These are phyloP conservation scores for Stagonosporopsis tanaceti DNA, from an alignment of 2,329 filamentous ascomycete genomes.

Conservation along the genomic window DNA sequence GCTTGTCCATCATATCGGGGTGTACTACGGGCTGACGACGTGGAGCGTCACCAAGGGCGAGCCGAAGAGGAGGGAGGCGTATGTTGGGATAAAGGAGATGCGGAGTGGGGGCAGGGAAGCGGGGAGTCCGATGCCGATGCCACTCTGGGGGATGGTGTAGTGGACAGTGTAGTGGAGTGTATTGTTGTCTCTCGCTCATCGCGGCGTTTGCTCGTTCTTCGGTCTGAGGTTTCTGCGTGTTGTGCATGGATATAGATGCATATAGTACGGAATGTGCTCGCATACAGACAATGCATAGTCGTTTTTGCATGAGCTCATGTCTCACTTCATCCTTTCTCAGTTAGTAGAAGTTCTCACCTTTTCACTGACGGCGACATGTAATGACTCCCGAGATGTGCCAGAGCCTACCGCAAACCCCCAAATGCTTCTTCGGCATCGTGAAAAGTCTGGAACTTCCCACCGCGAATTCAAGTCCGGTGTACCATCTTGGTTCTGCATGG, in stretches of 20 bases:
- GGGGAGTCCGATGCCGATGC: slow-evolving; percentile 43
- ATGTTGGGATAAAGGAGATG: slow-evolving; percentile 74
- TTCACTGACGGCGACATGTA: too few species aligned
- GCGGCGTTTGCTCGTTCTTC: too few species aligned
- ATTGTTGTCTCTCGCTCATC: too few species aligned
- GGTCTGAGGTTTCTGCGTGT: background rate
- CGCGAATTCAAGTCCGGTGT: too few species aligned
- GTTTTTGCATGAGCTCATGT: background rate
- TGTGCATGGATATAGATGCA: background rate
- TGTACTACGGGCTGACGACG: slow-evolving; percentile 89
- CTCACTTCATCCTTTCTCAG: background rate
- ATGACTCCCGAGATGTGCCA: too few species aligned
- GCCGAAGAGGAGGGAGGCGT: slow-evolving; percentile 79
- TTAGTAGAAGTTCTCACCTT: too few species aligned
- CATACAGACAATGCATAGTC: background rate
- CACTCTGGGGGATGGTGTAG: slow-evolving; percentile 48
- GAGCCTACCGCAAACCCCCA: too few species aligned
- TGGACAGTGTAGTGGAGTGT: slow-evolving; percentile 35
- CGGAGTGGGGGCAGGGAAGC: slow-evolving; percentile 24
- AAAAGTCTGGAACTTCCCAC: too few species aligned
- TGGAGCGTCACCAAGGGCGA: slow-evolving; percentile 78
- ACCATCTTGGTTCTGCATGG: too few species aligned
- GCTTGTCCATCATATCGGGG: slow-evolving; percentile 90
- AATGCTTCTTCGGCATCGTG: too few species aligned
- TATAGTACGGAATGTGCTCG: background rate